Evolutionary conservation across 83 land plant genomes (phyloP).

Genomic region (Isoetes engelmannii): DNA sequence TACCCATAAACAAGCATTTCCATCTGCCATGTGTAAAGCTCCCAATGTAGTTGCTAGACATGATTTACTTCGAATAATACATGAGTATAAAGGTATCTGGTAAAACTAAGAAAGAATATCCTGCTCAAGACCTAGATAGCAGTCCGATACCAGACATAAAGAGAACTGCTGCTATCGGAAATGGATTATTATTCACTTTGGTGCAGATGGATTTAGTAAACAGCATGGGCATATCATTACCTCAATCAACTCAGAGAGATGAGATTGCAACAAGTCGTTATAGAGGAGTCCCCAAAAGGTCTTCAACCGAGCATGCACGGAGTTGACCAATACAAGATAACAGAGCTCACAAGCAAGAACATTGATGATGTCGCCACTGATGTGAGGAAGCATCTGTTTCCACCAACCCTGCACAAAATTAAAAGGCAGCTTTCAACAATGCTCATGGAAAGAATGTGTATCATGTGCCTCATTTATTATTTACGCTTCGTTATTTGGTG

Average conservation of each 20-base stretch:
- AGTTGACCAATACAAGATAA: slow-evolving; percentile 45
- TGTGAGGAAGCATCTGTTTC: slow-evolving; percentile 66
- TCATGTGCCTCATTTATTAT: too few relatives aligned
- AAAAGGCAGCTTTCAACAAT: neutral
- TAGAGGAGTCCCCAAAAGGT: slow-evolving; percentile 40
- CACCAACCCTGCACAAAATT: slow-evolving; percentile 25
- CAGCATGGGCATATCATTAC: slow-evolving; percentile 14
- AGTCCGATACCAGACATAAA: slow-evolving; percentile 77
- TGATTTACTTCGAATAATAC: too few relatives aligned
- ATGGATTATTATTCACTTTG: neutral
- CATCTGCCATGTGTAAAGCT: too few relatives aligned
- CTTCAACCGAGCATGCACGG: slow-evolving; percentile 31
- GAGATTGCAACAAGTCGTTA: slow-evolving; percentile 18
- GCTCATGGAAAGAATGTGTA: neutral
- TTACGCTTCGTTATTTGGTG: too few relatives aligned
- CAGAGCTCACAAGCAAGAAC: slow-evolving; percentile 31
- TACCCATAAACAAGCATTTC: too few relatives aligned
- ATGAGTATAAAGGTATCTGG: too few relatives aligned
- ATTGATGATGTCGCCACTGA: slow-evolving; percentile 39
- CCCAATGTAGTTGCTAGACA: too few relatives aligned
- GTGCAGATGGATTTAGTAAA: neutral
- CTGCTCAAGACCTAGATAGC: slow-evolving; percentile 85
- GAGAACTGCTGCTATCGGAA: slow-evolving; percentile 53
- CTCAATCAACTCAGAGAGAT: slow-evolving; percentile 42
- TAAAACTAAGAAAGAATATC: neutral